Base-by-base conservation (phyloP, 2,329 filamentous ascomycete species). In the Cladorrhinum sp. region DNA sequence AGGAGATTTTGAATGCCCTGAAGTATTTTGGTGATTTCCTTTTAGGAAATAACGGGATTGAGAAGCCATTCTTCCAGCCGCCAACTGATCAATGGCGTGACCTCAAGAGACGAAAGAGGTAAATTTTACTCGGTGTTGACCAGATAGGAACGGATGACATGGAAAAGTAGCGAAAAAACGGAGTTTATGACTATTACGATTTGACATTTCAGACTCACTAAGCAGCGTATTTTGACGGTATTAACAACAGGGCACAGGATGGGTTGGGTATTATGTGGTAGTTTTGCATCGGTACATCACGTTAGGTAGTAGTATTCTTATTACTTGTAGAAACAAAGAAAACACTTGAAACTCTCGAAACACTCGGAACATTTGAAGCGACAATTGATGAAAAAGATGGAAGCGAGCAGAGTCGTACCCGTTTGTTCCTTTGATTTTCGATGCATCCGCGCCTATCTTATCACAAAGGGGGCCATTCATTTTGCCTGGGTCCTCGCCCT, bases 1-100 rank as follows among this genome's bases (percentile, higher is more conserved):
- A 94, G 73, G 95, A 99, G 74, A 84, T 94, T 46, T 86, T 94
- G 66, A 88, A 89, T 66, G 91, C 92, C 0, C 81, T 96, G 64
- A 84, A 93, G 71, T 93, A 93, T 68, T 87, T 96, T 69, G 92
- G 91, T 1, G 86, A 90, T 67, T 97, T 91, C 70, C 77, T 95
- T 60, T 77, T 91, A 14, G 86, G 86, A 1, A 88, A 88, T 67
- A 88, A 88, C 65, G 86, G 86, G 1, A 87, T 87, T 64, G 86
- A 88, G 69, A 76, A 73, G 60, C 62, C 33, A 18, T 24, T 57
- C 1, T 46, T 50, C 20, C 57, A 62, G 14, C 55, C 58, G 46
- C 14, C 54, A 20, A 46, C 42, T n/a, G 58, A 55, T 14, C 55
- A 49, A n/a, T 65, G 64, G 64, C 62, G 52, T 26, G 68, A 70